phyloP scores from a whole-genome alignment of 352 stramenopile species.

The Phytophthora pini region DNA sequence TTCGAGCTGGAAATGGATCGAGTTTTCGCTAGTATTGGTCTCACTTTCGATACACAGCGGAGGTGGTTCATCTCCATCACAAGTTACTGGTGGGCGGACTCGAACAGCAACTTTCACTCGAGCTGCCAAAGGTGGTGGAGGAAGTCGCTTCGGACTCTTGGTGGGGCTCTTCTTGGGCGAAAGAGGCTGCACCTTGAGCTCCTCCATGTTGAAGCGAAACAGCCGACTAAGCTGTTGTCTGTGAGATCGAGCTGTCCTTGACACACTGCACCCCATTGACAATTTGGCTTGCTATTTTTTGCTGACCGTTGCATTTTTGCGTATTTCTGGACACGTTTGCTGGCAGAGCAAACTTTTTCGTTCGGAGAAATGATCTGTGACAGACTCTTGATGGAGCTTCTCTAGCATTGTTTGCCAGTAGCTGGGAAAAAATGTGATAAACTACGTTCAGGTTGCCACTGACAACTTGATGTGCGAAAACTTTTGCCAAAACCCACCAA shows the following conservation, averaged over 20 bases:
- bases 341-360: background rate
- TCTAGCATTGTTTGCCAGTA: background rate
- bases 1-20: conserved; percentile 48
- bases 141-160: conserved; percentile 25
- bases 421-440: background rate
- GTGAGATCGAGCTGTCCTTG: background rate
- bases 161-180: conserved; percentile 12
- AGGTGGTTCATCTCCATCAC: conserved; percentile 4
- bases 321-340: conserved; percentile 13
- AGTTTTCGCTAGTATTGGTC: conserved; percentile 3
- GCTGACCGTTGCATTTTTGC: conserved; percentile 1
- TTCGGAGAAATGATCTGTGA: background rate
- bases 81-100: conserved; percentile 42
- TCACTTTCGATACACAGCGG: conserved; percentile 22
- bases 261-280: conserved; percentile 2
- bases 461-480: conserved; percentile 1
- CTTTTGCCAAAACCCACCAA: conserved; percentile 26
- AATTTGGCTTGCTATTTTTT: conserved; percentile 18
- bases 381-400: background rate
- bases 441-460: background rate
- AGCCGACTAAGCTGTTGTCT: conserved; percentile 18
- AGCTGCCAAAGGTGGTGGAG: conserved; percentile 28
- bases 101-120: conserved; percentile 74
- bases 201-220: conserved; percentile 22
- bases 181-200: conserved; percentile 10